phyloP scores from a whole-genome alignment of 1,139 yeast species.

The Yamadazyma epiphylla region DNA sequence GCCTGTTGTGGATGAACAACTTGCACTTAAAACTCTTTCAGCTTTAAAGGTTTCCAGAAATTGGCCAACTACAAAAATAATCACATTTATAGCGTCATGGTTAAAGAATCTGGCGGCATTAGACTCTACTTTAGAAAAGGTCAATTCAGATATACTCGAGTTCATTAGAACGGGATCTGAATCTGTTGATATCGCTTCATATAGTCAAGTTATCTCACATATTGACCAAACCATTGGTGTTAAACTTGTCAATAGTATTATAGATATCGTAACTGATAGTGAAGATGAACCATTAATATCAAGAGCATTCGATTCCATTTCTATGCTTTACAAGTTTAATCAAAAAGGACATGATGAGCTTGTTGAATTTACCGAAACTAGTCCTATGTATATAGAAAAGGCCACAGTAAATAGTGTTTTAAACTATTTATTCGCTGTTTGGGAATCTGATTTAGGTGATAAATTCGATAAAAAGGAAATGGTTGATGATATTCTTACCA shows the following conservation, averaged over 20 bases:
- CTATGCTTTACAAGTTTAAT: neutral
- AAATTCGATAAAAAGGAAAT: conserved; percentile 15
- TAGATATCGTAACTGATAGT: conserved; percentile 4
- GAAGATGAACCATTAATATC: conserved; percentile 4
- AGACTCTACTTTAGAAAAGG: neutral
- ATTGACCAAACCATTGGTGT: conserved; percentile 1
- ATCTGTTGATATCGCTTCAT: neutral
- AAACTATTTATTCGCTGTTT: conserved; percentile 15
- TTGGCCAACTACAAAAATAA: neutral
- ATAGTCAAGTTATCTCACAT: neutral
- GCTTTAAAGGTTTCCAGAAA: neutral
- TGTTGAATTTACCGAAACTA: conserved; percentile 7
- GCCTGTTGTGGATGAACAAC: neutral
- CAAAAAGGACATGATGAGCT: conserved; percentile 2
- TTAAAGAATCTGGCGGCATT: neutral
- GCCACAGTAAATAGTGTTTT: conserved; percentile 24
- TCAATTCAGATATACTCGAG: neutral
- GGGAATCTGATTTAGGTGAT: conserved; percentile 8
- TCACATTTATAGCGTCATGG: neutral
- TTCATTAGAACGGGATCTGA: conserved; percentile 4
- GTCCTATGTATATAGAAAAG: conserved; percentile 26
- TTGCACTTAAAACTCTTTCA: conserved; percentile 2
- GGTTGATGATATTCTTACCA: conserved; percentile 29
- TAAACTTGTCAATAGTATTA: conserved; percentile 1
- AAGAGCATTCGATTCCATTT: conserved; percentile 5